phyloP scores from a whole-genome alignment of 768 basidiomycete genomes.

The Pulveroboletus sp. region DNA sequence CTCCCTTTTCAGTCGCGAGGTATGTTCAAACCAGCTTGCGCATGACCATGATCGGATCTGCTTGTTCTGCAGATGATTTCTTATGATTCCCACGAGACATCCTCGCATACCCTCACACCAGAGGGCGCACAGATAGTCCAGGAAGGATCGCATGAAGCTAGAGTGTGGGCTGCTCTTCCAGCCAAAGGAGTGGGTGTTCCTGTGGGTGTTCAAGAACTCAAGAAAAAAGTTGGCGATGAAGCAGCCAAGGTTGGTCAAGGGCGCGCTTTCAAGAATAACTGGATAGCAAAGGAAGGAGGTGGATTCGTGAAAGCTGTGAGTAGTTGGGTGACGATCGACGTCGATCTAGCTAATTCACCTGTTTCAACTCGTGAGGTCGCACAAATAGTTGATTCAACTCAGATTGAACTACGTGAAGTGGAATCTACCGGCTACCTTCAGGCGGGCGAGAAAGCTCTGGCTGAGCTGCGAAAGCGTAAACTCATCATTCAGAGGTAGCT shows the following conservation, averaged over 20 bases:
- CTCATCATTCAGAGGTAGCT: constrained; percentile 76
- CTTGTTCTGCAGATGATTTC: constrained; percentile 65
- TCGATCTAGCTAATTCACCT: background rate
- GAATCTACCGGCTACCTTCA: constrained; percentile 67
- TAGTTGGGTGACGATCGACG: constrained; percentile 9
- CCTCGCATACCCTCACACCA: constrained; percentile 69
- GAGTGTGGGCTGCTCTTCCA: constrained; percentile 87
- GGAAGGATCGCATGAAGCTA: constrained; percentile 91
- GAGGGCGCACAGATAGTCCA: constrained; percentile 81
- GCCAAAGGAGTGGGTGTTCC: constrained; percentile 66
- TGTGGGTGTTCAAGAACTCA: constrained; percentile 64
- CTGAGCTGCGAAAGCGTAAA: constrained; percentile 91
- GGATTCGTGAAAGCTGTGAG: constrained; percentile 85
- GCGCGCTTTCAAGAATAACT: constrained; percentile 94
- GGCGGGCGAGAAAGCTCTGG: constrained; percentile 76
- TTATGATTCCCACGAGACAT: constrained; percentile 75
- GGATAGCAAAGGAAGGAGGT: constrained; percentile 90
- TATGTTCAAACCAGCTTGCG: constrained; percentile 33
- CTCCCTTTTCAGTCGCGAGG: constrained; percentile 84
- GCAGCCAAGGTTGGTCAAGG: constrained; percentile 92
- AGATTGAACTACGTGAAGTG: constrained; percentile 71
- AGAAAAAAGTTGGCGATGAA: constrained; percentile 79
- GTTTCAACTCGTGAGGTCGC: constrained; percentile 43
- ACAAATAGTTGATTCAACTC: constrained; percentile 72
- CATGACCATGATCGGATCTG: constrained; percentile 5